Base-by-base conservation (phyloP, 176 grass and related monocot species). In the Canna indica region DNA sequence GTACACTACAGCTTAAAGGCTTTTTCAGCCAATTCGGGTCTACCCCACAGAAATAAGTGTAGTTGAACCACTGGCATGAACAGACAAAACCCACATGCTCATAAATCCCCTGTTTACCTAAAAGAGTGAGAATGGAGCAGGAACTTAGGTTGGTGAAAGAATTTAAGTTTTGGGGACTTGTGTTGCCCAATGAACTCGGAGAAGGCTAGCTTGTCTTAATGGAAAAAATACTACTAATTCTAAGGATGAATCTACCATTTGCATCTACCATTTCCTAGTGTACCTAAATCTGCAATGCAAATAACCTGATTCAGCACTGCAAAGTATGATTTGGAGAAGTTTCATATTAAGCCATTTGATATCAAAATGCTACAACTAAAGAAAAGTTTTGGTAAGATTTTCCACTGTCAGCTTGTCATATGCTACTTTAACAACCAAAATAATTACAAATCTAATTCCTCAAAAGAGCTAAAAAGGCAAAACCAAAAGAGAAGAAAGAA, bases 31-130 rank as follows among this genome's bases (percentile, higher is more conserved):
- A 32, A 61, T 16, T 31, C 15, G 28, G 32, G 33, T 36, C 6
- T 38, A 12, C 32, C 32, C 34, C 63, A 66, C 63, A 39, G 18
- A 39, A 32, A 66, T 25, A 5, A 66, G 18, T 66, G 33, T 25
- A 14, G 63, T n/a, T 38, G 34, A 24, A 66, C 63, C 7, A 66
- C 20, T 22, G 63, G 8, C 35, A 41, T 24, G 7, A 41, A 39
- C 8, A 41, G 63, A 66, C 63, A 66, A 36, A 66, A 25, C 35
- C 63, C 63, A 66, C 63, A 41, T 66, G 63, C 34, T 26, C 63
- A 38, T 66, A 39, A 66, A 33, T 66, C 35, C 18, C 35, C 8
- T 38, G 29, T 24, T 66, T 66, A 38, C 33, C 20, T 13, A 36
- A 38, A 66, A 66, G 12, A 66, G 33, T 11, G 63, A 66, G 63